Conservation (phyloP, 2,329 filamentous ascomycete species). For the Botrytis cinerea region DNA sequence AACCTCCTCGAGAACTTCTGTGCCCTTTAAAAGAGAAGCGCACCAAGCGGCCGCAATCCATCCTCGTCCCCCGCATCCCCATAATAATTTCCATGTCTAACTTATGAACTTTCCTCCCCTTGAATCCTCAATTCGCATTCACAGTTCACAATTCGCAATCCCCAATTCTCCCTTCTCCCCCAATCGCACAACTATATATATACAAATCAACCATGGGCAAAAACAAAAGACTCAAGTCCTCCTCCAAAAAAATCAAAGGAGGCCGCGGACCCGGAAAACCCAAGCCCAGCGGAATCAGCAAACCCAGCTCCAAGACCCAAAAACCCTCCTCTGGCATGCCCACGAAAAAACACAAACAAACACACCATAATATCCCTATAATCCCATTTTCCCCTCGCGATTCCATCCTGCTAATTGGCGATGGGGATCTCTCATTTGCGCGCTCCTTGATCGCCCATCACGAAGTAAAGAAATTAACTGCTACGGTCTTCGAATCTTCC, state of each 20-base stretch:
- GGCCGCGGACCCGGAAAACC: constrained; percentile 3
- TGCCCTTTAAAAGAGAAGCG: constrained; percentile 45
- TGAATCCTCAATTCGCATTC: not conserved
- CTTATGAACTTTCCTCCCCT: not conserved
- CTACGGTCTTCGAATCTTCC: constrained; percentile 65
- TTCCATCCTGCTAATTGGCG: constrained; percentile 73
- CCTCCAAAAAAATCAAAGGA: constrained; percentile 14
- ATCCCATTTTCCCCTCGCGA: constrained; percentile 70
- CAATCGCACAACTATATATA: not conserved
- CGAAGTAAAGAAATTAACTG: constrained; percentile 65
- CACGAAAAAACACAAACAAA: constrained; percentile 22
- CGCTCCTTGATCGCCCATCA: constrained; percentile 66
- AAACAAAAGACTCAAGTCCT: constrained; percentile 8
- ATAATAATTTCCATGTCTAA: not conserved
- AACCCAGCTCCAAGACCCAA: not conserved
- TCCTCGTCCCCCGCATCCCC: not conserved
- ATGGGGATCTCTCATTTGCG: constrained; percentile 80
- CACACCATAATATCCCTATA: constrained; percentile 48
- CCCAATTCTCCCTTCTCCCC: not conserved
- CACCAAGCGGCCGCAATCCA: not conserved
- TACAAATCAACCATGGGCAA: not conserved
- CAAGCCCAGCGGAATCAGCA: not conserved
- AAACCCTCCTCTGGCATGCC: not conserved
- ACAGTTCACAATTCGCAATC: not conserved
- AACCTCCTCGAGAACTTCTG: too few species aligned